Base-by-base conservation (phyloP, 208 protist species). In the Leishmania tropica region DNA sequence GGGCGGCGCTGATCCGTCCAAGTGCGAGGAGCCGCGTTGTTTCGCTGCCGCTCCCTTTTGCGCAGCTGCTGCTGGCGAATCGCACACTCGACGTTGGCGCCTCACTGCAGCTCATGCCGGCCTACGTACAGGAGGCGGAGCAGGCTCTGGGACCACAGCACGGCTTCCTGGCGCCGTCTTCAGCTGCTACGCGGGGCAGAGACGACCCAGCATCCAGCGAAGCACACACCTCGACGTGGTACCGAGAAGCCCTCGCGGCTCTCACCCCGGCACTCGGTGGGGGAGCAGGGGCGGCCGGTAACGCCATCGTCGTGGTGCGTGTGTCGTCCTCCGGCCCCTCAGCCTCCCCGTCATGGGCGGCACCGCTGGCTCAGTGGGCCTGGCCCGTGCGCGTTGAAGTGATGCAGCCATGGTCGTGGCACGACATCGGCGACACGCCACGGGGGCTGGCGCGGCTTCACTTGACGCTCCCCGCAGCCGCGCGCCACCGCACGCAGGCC, bases 11-110 rank as follows among this genome's bases (percentile, higher is more conserved):
- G 42, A 76, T 96, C 6, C 56, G 80, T 7, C 71, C 48, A 15
- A 58, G 83, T 77, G 90, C 85, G 19, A 83, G 78, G 21, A 73
- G 77, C 3, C 91, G 89, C 45, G 75, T 94, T 1, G 31, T 94
- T 37, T 58, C 78, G 5, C 75, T 96, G 42, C 91, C 91, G 1
- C 83, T 93, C n/a, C 64, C 76, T 17, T 87, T 92, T 71, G 77
- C 93, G 17, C 89, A 94, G 68, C 83, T 93, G 68, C 78, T 96
- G 47, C 75, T 96, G 24, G 80, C 88, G 7, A 81, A 88, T 72
- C 85, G 87, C 37, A 64, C 78, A 21, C 79, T 96, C 40, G 85
- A 89, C 35, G 67, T 96, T 28, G 75, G 85, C 48, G 84, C 74
- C 37, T 64, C 83, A 13, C n/a, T 81, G 31, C 76, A 79, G 40